Conservation (phyloP, 2,329 filamentous ascomycete species). For the Sarocladium kiliense region DNA sequence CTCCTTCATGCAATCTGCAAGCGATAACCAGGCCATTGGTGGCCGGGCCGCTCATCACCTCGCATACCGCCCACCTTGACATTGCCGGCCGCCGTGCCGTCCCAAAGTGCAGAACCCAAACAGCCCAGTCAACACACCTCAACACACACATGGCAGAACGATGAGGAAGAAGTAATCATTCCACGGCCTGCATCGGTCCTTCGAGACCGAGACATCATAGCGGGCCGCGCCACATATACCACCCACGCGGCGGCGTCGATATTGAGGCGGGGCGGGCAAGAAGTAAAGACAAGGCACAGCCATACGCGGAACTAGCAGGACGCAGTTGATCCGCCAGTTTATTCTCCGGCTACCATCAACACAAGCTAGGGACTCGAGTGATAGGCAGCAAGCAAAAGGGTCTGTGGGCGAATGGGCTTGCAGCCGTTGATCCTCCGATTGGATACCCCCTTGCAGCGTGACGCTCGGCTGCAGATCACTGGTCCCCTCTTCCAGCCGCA, state of each 20-base stretch:
- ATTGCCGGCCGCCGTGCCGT: not conserved
- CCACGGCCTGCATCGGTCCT: too few species aligned
- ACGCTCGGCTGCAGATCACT: conserved; percentile 1
- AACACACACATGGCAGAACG: not conserved
- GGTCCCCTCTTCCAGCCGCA: not conserved
- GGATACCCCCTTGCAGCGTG: not conserved
- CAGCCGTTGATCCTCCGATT: not conserved
- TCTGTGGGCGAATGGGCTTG: not conserved
- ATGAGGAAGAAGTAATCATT: not conserved
- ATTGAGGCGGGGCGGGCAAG: conserved; percentile 4
- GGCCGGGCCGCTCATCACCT: not conserved
- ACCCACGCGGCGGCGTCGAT: conserved; percentile 6
- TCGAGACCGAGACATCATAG: not conserved
- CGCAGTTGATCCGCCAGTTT: not conserved
- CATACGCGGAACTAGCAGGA: not conserved
- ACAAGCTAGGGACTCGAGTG: not conserved
- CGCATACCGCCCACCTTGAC: not conserved
- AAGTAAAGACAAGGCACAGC: conserved; percentile 3
- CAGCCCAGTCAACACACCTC: not conserved
- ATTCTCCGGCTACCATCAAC: too few species aligned
- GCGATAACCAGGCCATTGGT: conserved; percentile 1
- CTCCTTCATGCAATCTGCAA: not conserved
- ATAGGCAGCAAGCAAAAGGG: not conserved
- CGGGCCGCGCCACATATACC: not conserved
- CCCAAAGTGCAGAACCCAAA: not conserved